These are phyloP conservation scores for Punctularia strigosozonata DNA, from an alignment of 768 basidiomycete species.

Conservation along the genomic window DNA sequence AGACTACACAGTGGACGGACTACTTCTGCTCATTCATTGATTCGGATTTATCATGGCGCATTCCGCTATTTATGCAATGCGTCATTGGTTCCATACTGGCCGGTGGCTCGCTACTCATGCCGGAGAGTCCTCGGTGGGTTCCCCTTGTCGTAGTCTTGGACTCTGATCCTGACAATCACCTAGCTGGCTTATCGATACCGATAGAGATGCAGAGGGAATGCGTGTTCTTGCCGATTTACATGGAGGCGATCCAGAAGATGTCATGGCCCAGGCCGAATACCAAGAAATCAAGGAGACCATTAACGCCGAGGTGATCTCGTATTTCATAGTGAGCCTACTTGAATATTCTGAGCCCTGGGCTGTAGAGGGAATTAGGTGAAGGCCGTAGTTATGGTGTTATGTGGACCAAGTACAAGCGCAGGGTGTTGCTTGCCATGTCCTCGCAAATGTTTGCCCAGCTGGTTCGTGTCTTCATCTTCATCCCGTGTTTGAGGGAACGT, in stretches of 20 bases:
- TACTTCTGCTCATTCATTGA: slow-evolving; percentile 53
- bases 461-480: slow-evolving; percentile 32
- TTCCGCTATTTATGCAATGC: slow-evolving; percentile 83
- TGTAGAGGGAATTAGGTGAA: slow-evolving; percentile 64
- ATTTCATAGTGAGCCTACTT: too few relatives aligned
- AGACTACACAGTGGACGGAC: slow-evolving; percentile 2
- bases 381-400: slow-evolving; percentile 66
- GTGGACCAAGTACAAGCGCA: slow-evolving; percentile 80
- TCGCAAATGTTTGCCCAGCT: slow-evolving; percentile 93
- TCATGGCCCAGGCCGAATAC: slow-evolving; percentile 70
- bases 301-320: slow-evolving; percentile 54
- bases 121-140: slow-evolving; percentile 76
- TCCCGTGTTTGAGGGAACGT: not conserved
- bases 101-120: slow-evolving; percentile 68
- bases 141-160: not conserved
- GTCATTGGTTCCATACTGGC: slow-evolving; percentile 76
- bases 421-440: slow-evolving; percentile 89
- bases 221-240: slow-evolving; percentile 81
- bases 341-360: not conserved
- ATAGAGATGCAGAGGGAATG: slow-evolving; percentile 75
- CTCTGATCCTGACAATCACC: not conserved
- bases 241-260: slow-evolving; percentile 63
- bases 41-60: slow-evolving; percentile 81
- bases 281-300: slow-evolving; percentile 81
- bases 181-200: slow-evolving; percentile 86